Evolutionary conservation across 2,329 filamentous ascomycete species (phyloP).

Genomic region (Ambrosiella xylebori): DNA sequence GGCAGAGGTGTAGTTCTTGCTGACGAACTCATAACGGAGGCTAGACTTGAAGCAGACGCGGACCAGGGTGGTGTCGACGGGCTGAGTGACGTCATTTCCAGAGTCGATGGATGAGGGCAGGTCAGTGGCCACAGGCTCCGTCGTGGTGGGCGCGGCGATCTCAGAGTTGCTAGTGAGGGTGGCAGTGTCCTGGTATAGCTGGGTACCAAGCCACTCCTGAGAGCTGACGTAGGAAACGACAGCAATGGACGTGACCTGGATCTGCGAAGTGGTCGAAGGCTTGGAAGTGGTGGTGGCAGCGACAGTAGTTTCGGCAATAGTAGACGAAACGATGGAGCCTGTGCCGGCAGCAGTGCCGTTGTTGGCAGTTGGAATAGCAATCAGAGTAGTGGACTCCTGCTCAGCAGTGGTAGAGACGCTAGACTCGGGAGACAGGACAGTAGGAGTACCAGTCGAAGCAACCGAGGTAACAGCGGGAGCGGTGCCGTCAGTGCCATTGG

Average conservation of each 20-base stretch:
- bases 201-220: conserved; percentile 13
- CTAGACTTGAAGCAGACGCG: conserved; percentile 71
- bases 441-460: conserved; percentile 7
- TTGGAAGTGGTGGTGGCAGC: neutral
- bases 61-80: conserved; percentile 51
- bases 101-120: conserved; percentile 56
- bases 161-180: conserved; percentile 13
- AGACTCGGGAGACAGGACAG: conserved; percentile 8
- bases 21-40: conserved; percentile 74
- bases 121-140: conserved; percentile 40
- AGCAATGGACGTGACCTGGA: conserved; percentile 14
- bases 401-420: conserved; percentile 11
- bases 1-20: conserved; percentile 50
- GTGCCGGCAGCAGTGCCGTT: conserved; percentile 9
- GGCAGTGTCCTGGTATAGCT: conserved; percentile 13
- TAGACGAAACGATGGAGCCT: neutral
- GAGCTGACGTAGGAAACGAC: conserved; percentile 10
- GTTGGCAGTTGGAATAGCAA: conserved; percentile 10
- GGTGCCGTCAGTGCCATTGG: conserved; percentile 8
- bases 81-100: conserved; percentile 43
- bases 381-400: conserved; percentile 14
- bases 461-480: conserved; percentile 7
- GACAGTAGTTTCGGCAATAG: conserved; percentile 2
- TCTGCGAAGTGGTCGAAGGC: conserved; percentile 14
- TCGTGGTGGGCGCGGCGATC: conserved; percentile 17